Evolutionary conservation across 2,329 filamentous ascomycete genomes (phyloP), one percentile per base, ranked within the genome.

Genomic region (Trichoderma arundinaceum): DNA sequence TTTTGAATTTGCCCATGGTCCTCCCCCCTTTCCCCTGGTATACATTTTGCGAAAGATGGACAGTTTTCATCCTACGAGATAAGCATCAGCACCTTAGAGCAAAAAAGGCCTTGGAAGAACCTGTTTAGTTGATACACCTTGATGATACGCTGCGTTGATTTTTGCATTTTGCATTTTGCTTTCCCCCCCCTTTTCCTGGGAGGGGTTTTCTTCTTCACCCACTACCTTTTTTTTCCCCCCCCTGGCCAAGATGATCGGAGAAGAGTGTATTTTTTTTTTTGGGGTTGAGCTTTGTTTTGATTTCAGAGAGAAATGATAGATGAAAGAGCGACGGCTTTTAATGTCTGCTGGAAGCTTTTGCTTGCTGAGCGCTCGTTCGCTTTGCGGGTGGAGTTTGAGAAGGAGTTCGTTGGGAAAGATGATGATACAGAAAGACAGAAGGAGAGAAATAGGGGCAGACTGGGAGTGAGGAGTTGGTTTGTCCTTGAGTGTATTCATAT

Each of bases 71-170:
- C 19, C 44, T 22, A 8, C 12, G 10, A 56, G 43, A 51, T 43
- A 39, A 44, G 62, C 51, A 51, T 57, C 62, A 52, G 33, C 51
- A 65, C 53, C 62, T 38, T 66, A 41, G 59, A 66, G 53, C 53
- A 57, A 33, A 51, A 51, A 52, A 63, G 56, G 60, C 22, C 62
- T n/a, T 58, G 35, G 53, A 56, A 48, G 53, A 56, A 48, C 33
- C 51, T 64, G 15, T 41, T 35, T 35, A 17, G 58, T 57, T 32
- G 65, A 67, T 65, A 64, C 53, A 57, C 56, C 39, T 58, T 53
- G 32, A 43, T 65, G 56, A 59, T 64, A 59, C n/a, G 60, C 60
- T 64, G 53, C 65, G 38, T 58, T 66, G 51, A 41, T 48, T 54
- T 44, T 48, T 49, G 53, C 35, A 54, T 44, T 39, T 35, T 32